These are phyloP conservation scores for Tricholoma terreum DNA, from an alignment of 768 basidiomycete species.

Conservation along the genomic window DNA sequence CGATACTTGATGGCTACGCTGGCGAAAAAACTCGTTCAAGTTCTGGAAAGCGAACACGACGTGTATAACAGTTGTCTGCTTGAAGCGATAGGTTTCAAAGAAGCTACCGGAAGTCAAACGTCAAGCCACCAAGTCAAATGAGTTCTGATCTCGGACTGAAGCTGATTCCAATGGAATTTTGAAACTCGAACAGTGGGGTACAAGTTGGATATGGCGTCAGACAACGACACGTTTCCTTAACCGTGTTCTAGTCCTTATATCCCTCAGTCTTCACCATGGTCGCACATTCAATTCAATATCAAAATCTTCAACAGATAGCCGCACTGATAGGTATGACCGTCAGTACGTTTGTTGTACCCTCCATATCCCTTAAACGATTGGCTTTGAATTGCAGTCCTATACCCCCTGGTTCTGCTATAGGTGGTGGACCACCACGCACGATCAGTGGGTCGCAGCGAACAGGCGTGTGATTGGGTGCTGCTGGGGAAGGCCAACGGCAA, in stretches of 20 bases:
- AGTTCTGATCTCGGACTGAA: too few relatives aligned
- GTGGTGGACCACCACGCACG: slow-evolving; percentile 97
- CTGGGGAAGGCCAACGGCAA: slow-evolving; percentile 94
- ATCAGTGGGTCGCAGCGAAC: slow-evolving; percentile 72
- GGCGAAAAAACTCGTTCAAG: too few relatives aligned
- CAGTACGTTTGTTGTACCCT: slow-evolving; percentile 51
- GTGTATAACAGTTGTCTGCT: too few relatives aligned
- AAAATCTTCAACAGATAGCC: slow-evolving; percentile 46
- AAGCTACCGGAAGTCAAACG: too few relatives aligned
- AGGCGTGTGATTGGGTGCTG: slow-evolving; percentile 94
- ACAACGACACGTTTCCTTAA: slow-evolving; percentile 25
- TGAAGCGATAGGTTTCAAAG: too few relatives aligned
- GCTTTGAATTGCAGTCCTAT: slow-evolving; percentile 57
- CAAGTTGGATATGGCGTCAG: too few relatives aligned
- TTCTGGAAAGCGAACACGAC: too few relatives aligned
- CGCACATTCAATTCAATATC: slow-evolving; percentile 50
- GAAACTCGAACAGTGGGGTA: too few relatives aligned
- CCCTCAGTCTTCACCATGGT: slow-evolving; percentile 30
- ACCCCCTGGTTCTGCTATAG: slow-evolving; percentile 94
- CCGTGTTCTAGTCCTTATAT: not conserved
- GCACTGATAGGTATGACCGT: slow-evolving; percentile 69
- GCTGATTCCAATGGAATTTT: too few relatives aligned
- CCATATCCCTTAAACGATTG: not conserved
- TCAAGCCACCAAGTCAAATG: too few relatives aligned
- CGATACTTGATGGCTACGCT: too few relatives aligned